Evolutionary conservation across 352 stramenopile genomes (phyloP).

Genomic region (Globisporangium nagaii): DNA sequence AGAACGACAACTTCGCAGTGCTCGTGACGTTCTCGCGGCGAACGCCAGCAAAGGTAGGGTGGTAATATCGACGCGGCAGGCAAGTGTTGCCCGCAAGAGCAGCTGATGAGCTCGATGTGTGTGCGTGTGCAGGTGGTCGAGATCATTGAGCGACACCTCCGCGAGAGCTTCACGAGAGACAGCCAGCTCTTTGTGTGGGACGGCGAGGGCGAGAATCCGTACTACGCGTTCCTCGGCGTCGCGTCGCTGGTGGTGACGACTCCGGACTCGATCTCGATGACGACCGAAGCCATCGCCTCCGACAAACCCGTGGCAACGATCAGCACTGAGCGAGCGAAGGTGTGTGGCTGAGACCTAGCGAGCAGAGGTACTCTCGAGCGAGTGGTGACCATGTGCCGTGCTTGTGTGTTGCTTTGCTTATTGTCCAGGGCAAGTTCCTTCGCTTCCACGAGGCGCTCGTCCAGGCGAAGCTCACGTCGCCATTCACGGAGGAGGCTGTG

Average conservation of each 20-base stretch:
- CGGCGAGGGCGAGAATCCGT: slow-evolving; percentile 55
- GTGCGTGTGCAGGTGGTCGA: slow-evolving; percentile 21
- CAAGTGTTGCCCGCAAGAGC: too few relatives aligned
- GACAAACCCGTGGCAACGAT: slow-evolving; percentile 53
- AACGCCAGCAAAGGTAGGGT: slow-evolving; percentile 33
- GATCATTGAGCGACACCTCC: slow-evolving; percentile 24
- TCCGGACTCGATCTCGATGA: slow-evolving; percentile 79
- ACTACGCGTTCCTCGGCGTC: slow-evolving; percentile 45
- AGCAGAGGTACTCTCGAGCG: background rate
- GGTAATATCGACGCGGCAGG: background rate
- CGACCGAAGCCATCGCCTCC: slow-evolving; percentile 60
- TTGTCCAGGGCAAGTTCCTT: slow-evolving; percentile 46
- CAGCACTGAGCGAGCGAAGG: slow-evolving; percentile 33
- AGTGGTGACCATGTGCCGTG: background rate
- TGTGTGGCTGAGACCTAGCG: slow-evolving; percentile 16
- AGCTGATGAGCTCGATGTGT: background rate
- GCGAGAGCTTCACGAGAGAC: slow-evolving; percentile 5
- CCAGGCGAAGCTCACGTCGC: slow-evolving; percentile 17
- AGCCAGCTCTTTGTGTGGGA: slow-evolving; percentile 49
- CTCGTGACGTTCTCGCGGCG: slow-evolving; percentile 68
- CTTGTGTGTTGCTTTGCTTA: background rate
- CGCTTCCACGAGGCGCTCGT: slow-evolving; percentile 45
- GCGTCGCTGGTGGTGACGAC: slow-evolving; percentile 58
- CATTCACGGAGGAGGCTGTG: slow-evolving; percentile 19
- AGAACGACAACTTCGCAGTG: slow-evolving; percentile 19